Base-by-base conservation (phyloP, 2,329 filamentous ascomycete species). In the Neopestalotiopsis sp. region DNA sequence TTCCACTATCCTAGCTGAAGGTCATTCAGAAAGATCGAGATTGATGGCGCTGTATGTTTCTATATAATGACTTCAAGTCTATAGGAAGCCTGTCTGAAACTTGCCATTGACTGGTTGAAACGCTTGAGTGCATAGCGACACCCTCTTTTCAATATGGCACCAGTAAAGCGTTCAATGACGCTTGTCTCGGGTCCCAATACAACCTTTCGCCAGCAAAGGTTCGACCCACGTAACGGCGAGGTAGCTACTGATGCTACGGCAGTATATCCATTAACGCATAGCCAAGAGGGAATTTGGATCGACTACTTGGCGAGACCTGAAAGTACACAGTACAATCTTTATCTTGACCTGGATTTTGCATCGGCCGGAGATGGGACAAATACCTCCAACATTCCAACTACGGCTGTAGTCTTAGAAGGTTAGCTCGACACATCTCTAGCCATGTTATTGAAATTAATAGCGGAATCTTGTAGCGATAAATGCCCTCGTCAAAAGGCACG, bases 281-380 rank as follows among this genome's bases (percentile, higher is more conserved):
- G 56, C 56, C 56, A 58, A 20, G 56, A 58, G 56, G 56, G 56
- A n/a, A 58, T 58, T 58, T 58, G 56, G 56, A 30, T 58, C 12
- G 56, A 58, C 28, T 58, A 58, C n/a, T 20, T 58, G 20, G 56
- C 56, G 12, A 58, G 12, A 14, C 7, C n/a, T 1, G 28, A 30
- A 12, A 58, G 56, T 20, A 58, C 56, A 3, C 56, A 58, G 20
- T 58, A 58, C 28, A 58, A 58, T 24, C 28, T 58, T 10, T 24
- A 20, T 1, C 56, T 30, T 14, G n/a, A 58, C 9, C 14, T 20
- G 56, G 28, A 58, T 20, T 24, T 30, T 20, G n/a, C 56, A 12
- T 24, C 24, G 24, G 24, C 24, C 24, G 24, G n/a, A 24, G n/a
- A 12, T 58, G 56, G 24, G n/a, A 20, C 56, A 24, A 12, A 58